Percentiles rank a stretch among this genome's conserved stretches.
Conservation (phyloP, 2,329 filamentous ascomycete species). For the Dactylellina parvicollis region DNA sequence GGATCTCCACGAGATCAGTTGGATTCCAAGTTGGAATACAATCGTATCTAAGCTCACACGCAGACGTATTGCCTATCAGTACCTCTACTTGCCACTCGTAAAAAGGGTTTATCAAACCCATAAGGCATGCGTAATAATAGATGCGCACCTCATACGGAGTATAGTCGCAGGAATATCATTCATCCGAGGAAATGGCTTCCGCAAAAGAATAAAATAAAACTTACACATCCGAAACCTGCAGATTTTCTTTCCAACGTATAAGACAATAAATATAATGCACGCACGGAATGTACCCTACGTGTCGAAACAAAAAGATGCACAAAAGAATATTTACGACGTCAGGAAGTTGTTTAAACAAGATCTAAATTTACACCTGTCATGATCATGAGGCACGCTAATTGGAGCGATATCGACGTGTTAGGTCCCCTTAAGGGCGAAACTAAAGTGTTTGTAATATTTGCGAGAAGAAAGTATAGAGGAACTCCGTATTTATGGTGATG, state of each 20-base stretch:
- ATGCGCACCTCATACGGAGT: too few relatives aligned
- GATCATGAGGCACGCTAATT: constrained; percentile 32
- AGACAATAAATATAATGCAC: constrained; percentile 22
- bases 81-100: too few relatives aligned
- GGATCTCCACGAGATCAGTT: constrained; percentile 28
- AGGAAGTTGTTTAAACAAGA: background rate
- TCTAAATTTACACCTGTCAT: constrained; percentile 43
- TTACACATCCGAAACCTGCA: constrained; percentile 9
- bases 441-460: background rate
- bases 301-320: background rate
- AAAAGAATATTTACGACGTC: background rate
- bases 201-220: too few relatives aligned
- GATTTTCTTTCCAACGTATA: constrained; percentile 15
- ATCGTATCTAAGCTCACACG: background rate
- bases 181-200: constrained; percentile 13
- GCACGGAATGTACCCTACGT: constrained; percentile 26
- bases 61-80: too few relatives aligned
- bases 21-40: constrained; percentile 11
- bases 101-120: too few relatives aligned
- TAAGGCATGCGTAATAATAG: too few relatives aligned
- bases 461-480: background rate
- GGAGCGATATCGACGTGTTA: background rate
- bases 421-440: background rate
- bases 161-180: constrained; percentile 7
- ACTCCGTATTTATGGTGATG: too few relatives aligned